A percentile compares a stretch with the other conserved stretches of the same genome.
phyloP scores from a whole-genome alignment of 148 eudicot genomes.

The Suaeda aralocaspica region DNA sequence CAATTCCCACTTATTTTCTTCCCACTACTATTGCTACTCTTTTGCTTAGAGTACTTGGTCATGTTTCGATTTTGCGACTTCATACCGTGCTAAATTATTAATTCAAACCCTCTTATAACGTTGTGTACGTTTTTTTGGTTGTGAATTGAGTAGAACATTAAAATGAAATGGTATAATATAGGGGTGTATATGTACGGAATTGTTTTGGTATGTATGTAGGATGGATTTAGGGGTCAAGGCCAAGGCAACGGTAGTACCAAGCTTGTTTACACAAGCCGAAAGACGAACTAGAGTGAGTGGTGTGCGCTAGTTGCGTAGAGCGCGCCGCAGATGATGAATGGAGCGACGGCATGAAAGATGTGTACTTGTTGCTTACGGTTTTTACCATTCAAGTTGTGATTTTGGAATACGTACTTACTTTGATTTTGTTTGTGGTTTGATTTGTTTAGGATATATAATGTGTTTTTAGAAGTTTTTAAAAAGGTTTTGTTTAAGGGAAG shows the following conservation, averaged over 20 bases:
- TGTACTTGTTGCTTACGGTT: no score
- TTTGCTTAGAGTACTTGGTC: neutral
- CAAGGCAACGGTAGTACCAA: slow-evolving; percentile 28
- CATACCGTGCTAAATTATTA: no score
- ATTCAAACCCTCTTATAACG: no score
- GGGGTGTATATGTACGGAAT: neutral
- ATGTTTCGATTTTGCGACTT: neutral
- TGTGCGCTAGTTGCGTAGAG: slow-evolving; percentile 6
- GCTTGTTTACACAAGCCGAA: slow-evolving; percentile 8
- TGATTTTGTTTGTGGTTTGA: neutral
- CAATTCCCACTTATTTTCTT: slow-evolving; percentile 1
- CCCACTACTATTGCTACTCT: no score
- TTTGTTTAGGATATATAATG: neutral
- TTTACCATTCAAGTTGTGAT: slow-evolving; percentile 9
- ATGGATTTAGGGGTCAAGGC: slow-evolving; percentile 12
- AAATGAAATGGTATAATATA: neutral
- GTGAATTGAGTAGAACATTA: neutral
- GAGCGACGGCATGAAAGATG: slow-evolving; percentile 5
- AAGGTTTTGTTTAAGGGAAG: neutral
- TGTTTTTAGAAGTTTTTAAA: neutral
- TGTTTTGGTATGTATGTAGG: no score
- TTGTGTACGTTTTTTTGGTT: neutral
- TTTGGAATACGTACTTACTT: neutral
- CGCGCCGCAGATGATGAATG: neutral
- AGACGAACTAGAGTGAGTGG: slow-evolving; percentile 3